Base-by-base conservation (phyloP, 108 stramenopile species). In the Schizochytrium sp. region DNA sequence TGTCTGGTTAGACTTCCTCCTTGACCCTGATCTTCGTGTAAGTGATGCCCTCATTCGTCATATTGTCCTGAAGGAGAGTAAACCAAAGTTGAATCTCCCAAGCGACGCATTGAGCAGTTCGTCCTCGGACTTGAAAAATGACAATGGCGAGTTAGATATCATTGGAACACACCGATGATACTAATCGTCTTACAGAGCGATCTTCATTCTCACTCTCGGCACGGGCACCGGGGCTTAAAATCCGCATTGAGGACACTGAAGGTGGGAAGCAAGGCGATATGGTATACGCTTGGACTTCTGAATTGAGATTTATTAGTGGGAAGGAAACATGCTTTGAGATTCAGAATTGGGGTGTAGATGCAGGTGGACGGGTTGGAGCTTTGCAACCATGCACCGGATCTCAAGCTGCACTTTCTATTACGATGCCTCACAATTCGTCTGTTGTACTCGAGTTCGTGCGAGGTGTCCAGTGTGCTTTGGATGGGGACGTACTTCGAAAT, bases 311-410 rank as follows among this genome's bases (percentile, higher is more conserved):
- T 15, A 28, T 38, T 38, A 69, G 64, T 44, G 44, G 64, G 42
- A 69, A 69, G 44, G 64, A 69, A 38, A 69, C 64, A 38, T 8
- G 40, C 19, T 69, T 69, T 44, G 64, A 69, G 28, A 15, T 69
- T 38, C 12, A 28, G 64, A 44, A 69, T 5, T 69, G 64, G 64
- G 64, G 64, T 13, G 5, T 69, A 12, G 64, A 69, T 15, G 64
- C 64, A 8, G 64, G 64, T 15, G 64, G 64, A 8, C 64, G 15
- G 10, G 0, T 7, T 8, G 44, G 15, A 44, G 64, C 44, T 7
- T 38, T 69, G 12, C 8, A 8, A 8, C 64, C 64, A 38, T 7
- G 1, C 44, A 69, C 40, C 10, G 64, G 64, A 7, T 15, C 64
- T 38, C 44, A 38, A 15, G 19, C 64, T 8, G 28, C 19, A 8